Conservation (phyloP, 1,139 yeast species). For the Taphrina communis region DNA sequence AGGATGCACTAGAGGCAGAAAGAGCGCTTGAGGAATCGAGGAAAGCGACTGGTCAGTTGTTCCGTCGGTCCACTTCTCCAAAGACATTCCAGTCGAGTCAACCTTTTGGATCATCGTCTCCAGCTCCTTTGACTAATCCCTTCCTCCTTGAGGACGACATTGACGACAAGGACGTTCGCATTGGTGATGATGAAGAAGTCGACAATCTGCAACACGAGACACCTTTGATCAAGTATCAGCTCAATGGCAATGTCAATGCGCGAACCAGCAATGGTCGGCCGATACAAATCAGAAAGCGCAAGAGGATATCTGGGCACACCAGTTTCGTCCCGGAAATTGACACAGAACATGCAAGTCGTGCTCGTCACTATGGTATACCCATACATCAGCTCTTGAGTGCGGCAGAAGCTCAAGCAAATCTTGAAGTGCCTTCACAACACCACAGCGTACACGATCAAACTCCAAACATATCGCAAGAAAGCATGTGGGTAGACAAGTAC, state of each 20-base stretch:
- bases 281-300: constrained; percentile 10
- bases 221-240: background rate
- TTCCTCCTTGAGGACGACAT: constrained; percentile 33
- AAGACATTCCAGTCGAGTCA: constrained; percentile 24
- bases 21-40: constrained; percentile 6
- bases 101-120: constrained; percentile 30
- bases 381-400: constrained; percentile 23
- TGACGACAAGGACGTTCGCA: constrained; percentile 13
- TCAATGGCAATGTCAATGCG: constrained; percentile 13
- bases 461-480: background rate
- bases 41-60: constrained; percentile 12
- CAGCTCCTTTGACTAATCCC: constrained; percentile 33
- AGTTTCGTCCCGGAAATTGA: constrained; percentile 17
- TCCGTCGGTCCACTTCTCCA: constrained; percentile 16
- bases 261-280: constrained; percentile 25
- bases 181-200: background rate
- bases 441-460: background rate
- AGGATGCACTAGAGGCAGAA: constrained; percentile 35
- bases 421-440: background rate
- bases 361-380: constrained; percentile 29
- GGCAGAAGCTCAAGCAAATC: background rate
- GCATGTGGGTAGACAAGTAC: constrained; percentile 73
- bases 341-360: constrained; percentile 28
- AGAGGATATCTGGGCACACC: constrained; percentile 14
- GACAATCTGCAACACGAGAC: background rate